Percentiles rank a stretch among this genome's conserved stretches.
Conservation (phyloP, 352 stramenopile species). For the Achlya hypogyna region DNA sequence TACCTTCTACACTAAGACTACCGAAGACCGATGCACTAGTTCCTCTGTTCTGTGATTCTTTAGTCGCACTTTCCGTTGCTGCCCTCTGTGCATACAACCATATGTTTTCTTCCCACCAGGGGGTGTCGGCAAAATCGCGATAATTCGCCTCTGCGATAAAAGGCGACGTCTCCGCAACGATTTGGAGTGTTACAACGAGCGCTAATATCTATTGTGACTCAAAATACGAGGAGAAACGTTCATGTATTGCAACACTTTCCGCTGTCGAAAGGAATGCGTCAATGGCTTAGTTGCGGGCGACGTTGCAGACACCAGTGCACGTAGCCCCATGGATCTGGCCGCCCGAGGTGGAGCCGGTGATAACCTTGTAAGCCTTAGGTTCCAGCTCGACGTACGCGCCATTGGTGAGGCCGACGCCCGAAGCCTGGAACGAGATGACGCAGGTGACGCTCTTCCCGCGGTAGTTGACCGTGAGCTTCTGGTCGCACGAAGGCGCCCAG, state of each 20-base stretch:
- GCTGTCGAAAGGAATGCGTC: too few relatives aligned
- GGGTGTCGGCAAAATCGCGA: too few relatives aligned
- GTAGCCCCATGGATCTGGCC: background rate
- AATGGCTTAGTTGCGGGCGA: background rate
- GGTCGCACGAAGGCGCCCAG: background rate
- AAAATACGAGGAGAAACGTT: background rate
- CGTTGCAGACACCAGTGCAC: constrained; percentile 2
- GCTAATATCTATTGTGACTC: too few relatives aligned
- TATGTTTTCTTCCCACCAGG: too few relatives aligned
- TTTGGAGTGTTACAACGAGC: too few relatives aligned
- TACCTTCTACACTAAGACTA: too few relatives aligned
- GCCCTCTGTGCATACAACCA: too few relatives aligned
- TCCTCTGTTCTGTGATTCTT: too few relatives aligned
- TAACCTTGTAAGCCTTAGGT: background rate
- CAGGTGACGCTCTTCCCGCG: background rate
- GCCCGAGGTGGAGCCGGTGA: background rate
- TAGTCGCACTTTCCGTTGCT: too few relatives aligned
- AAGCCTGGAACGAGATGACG: constrained; percentile 3
- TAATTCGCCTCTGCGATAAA: too few relatives aligned
- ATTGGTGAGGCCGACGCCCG: background rate
- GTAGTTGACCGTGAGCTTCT: background rate
- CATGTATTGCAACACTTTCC: background rate
- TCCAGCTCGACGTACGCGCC: background rate
- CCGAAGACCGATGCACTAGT: too few relatives aligned
- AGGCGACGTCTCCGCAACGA: too few relatives aligned